phyloP scores from a whole-genome alignment of 805 yeast species.

The Pichia occidentalis region DNA sequence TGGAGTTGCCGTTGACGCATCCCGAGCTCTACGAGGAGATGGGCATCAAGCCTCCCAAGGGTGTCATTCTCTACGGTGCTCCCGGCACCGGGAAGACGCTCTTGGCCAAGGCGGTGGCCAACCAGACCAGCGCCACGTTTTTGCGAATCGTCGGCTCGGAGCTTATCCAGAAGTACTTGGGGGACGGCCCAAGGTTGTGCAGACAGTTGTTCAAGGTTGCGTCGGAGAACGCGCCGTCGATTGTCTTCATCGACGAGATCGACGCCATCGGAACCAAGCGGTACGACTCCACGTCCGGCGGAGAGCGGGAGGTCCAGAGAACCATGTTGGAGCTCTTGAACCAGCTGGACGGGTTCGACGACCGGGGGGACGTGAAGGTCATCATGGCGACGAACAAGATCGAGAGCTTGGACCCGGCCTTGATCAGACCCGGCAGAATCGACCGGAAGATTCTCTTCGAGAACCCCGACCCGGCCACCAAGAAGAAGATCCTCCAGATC shows the following conservation, averaged over 20 bases:
- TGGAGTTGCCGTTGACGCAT: conserved; percentile 90
- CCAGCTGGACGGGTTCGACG: conserved; percentile 96
- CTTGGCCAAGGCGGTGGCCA: conserved; percentile 96
- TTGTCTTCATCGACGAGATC: conserved; percentile 96
- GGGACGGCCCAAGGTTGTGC: conserved; percentile 94
- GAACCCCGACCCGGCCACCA: conserved; percentile 88
- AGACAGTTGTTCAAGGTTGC: conserved; percentile 95
- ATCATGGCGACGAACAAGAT: conserved; percentile 97
- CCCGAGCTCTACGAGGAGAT: conserved; percentile 96
- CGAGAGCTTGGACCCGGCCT: conserved; percentile 91
- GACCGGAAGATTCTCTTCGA: conserved; percentile 94
- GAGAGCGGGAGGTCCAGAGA: conserved; percentile 95
- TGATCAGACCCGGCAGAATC: conserved; percentile 94
- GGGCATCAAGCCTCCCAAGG: conserved; percentile 98
- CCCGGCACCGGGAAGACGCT: conserved; percentile 98
- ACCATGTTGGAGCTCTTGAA: conserved; percentile 94
- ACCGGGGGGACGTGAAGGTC: conserved; percentile 94
- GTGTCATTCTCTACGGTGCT: conserved; percentile 94
- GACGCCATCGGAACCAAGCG: conserved; percentile 99
- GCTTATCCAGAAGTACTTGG: conserved; percentile 91
- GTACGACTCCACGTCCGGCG: conserved; percentile 87
- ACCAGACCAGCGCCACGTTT: conserved; percentile 94
- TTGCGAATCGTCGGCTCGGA: conserved; percentile 96
- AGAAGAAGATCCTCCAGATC: conserved; percentile 85
- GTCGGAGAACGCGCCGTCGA: conserved; percentile 96